phyloP scores from a whole-genome alignment of 2,329 filamentous ascomycete species.

The Aspergillus spinulosporus region DNA sequence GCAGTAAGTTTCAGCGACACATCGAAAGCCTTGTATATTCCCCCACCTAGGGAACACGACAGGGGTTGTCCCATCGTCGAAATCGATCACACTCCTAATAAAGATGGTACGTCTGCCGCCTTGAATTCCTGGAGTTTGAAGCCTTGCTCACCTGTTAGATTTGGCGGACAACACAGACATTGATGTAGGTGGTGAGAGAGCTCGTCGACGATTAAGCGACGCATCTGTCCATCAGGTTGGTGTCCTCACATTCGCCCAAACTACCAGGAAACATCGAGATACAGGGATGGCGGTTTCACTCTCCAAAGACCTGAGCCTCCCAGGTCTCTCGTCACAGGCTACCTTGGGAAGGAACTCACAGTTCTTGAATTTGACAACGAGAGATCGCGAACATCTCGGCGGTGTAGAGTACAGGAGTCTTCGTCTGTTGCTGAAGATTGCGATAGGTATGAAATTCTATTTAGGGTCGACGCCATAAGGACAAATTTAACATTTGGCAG shows the following conservation, averaged over 20 bases:
- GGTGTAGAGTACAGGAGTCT: conserved; percentile 56
- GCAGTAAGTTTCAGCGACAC: conserved; percentile 19
- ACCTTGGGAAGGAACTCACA: conserved; percentile 51
- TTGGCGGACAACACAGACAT: conserved; percentile 10
- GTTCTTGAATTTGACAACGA: conserved; percentile 46
- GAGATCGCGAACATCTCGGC: conserved; percentile 50
- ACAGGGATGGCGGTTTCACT: conserved; percentile 20
- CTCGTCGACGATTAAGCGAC: conserved; percentile 3
- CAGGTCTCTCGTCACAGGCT: conserved; percentile 45
- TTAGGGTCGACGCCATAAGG: not conserved
- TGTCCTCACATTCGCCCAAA: conserved; percentile 16
- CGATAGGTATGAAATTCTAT: conserved; percentile 33
- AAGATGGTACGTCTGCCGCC: conserved; percentile 12
- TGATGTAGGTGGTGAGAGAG: not conserved
- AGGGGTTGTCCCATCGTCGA: conserved; percentile 29
- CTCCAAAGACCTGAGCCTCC: conserved; percentile 34
- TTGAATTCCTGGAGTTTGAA: not conserved
- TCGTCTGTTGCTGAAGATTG: conserved; percentile 52
- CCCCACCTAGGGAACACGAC: conserved; percentile 26
- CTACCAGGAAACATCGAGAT: conserved; percentile 14
- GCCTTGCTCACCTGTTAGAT: not conserved
- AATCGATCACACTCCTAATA: conserved; percentile 23
- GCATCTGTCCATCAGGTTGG: conserved; percentile 14
- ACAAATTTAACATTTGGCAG: conserved; percentile 20
- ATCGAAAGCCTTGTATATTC: conserved; percentile 29